A percentile compares a stretch with the other conserved stretches of the same genome.
Conservation (phyloP, 768 basidiomycete species). For the Rhodotorula kratochvilovae region DNA sequence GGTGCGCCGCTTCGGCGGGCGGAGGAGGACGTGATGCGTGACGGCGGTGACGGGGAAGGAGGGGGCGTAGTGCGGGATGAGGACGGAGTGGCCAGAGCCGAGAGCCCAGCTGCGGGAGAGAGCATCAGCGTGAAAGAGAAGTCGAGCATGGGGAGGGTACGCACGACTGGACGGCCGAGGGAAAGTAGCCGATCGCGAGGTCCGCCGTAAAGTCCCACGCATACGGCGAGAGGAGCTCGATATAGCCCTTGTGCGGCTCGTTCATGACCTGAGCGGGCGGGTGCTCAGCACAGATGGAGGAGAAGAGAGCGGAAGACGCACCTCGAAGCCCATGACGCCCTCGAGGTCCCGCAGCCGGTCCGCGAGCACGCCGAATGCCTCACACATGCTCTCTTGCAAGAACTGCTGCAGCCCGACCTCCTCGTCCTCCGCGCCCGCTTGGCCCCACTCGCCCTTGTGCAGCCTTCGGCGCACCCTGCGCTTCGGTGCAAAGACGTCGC, state of each 20-base stretch:
- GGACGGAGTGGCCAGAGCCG: conserved; percentile 79
- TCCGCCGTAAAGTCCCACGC: conserved; percentile 91
- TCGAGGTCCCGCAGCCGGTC: conserved; percentile 67
- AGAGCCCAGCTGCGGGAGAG: conserved; percentile 79
- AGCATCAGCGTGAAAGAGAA: conserved; percentile 56
- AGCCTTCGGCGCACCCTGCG: conserved; percentile 50
- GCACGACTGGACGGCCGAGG: conserved; percentile 62
- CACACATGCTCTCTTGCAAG: conserved; percentile 73
- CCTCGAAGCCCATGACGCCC: conserved; percentile 84
- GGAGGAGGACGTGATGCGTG: conserved; percentile 60
- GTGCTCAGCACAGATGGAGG: not conserved
- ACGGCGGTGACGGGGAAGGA: conserved; percentile 79
- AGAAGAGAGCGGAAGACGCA: conserved; percentile 45
- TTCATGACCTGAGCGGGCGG: conserved; percentile 38
- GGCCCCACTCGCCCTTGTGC: conserved; percentile 45
- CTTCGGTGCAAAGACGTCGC: conserved; percentile 77
- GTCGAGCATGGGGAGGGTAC: not conserved
- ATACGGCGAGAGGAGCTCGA: conserved; percentile 73
- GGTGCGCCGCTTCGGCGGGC: conserved; percentile 52
- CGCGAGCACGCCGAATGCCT: conserved; percentile 67
- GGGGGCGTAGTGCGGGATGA: conserved; percentile 71
- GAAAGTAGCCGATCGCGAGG: conserved; percentile 63
- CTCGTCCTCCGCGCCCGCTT: conserved; percentile 50
- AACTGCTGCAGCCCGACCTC: conserved; percentile 69
- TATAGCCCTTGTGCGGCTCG: conserved; percentile 72